Conservation (phyloP, 306 rosid species). For the Trifolium subterraneum region DNA sequence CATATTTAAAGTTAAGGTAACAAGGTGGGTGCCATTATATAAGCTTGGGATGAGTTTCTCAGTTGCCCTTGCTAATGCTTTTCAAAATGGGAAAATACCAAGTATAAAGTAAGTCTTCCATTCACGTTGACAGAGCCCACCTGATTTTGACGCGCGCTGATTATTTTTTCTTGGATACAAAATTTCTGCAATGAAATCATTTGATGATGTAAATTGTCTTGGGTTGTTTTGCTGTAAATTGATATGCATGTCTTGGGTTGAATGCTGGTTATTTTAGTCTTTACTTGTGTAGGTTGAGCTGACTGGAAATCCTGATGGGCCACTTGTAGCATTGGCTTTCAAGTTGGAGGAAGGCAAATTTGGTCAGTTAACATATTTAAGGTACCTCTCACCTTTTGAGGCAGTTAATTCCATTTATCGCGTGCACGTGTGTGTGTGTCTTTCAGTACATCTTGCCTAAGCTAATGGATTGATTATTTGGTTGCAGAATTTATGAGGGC, state of each 20-base stretch:
- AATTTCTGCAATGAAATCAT: slow-evolving; percentile 12
- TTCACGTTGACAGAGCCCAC: slow-evolving; percentile 15
- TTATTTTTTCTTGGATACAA: background rate
- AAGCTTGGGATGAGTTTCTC: slow-evolving; percentile 17
- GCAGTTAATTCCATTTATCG: slow-evolving; percentile 31
- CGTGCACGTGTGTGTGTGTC: too few relatives aligned
- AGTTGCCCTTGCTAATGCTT: slow-evolving; percentile 7
- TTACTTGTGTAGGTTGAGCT: slow-evolving; percentile 61
- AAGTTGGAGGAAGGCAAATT: slow-evolving; percentile 96
- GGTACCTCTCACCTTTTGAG: slow-evolving; percentile 53
- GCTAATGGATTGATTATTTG: slow-evolving; percentile 24
- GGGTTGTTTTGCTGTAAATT: slow-evolving; percentile 21
- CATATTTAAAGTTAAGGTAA: slow-evolving; percentile 22
- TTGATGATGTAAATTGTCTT: slow-evolving; percentile 8
- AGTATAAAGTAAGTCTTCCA: slow-evolving; percentile 2
- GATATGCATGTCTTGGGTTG: slow-evolving; percentile 21
- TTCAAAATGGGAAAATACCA: background rate
- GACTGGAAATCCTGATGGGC: slow-evolving; percentile 89
- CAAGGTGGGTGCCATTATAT: slow-evolving; percentile 11
- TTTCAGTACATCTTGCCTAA: slow-evolving; percentile 16
- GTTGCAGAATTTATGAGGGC: slow-evolving; percentile 88
- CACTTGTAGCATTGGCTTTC: slow-evolving; percentile 96
- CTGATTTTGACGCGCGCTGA: background rate
- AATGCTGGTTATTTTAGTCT: slow-evolving; percentile 31
- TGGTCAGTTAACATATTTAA: slow-evolving; percentile 92